phyloP scores from a whole-genome alignment of 108 stramenopile genomes.

The Licmophora abbreviata region DNA sequence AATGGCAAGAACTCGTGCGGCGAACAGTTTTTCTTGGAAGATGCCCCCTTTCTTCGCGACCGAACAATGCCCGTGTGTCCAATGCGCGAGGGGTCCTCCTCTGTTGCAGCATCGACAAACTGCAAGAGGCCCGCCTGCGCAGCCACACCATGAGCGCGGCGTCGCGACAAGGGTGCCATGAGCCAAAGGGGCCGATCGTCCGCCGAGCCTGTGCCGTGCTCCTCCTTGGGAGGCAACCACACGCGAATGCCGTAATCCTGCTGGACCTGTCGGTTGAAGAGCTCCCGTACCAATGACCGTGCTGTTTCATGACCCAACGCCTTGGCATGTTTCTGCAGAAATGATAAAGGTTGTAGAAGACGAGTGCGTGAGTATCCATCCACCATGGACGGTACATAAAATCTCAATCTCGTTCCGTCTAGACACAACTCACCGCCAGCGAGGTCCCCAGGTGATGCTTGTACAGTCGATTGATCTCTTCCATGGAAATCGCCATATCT shows the following conservation, averaged over 20 bases:
- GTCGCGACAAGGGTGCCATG: conserved; percentile 35
- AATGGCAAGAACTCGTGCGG: conserved; percentile 32
- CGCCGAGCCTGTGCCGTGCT: background rate
- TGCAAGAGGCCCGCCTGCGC: conserved; percentile 47
- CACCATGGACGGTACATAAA: background rate
- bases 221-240: conserved; percentile 25
- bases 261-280: conserved; percentile 54
- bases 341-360: background rate
- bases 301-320: conserved; percentile 46
- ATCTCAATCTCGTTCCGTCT: conserved; percentile 3
- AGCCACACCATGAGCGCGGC: conserved; percentile 42
- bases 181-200: conserved; percentile 19
- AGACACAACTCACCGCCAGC: conserved; percentile 24
- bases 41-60: background rate
- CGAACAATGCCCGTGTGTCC: conserved; percentile 39
- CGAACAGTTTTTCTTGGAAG: conserved; percentile 7
- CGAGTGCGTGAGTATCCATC: background rate
- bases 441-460: conserved; percentile 23
- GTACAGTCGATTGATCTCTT: conserved; percentile 19
- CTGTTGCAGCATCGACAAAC: conserved; percentile 34
- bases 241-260: conserved; percentile 41
- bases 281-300: conserved; percentile 32
- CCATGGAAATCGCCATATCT: conserved; percentile 22
- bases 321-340: conserved; percentile 33
- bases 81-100: conserved; percentile 19